Conservation (phyloP, 2,329 filamentous ascomycete species). For the Talaromyces sp. region DNA sequence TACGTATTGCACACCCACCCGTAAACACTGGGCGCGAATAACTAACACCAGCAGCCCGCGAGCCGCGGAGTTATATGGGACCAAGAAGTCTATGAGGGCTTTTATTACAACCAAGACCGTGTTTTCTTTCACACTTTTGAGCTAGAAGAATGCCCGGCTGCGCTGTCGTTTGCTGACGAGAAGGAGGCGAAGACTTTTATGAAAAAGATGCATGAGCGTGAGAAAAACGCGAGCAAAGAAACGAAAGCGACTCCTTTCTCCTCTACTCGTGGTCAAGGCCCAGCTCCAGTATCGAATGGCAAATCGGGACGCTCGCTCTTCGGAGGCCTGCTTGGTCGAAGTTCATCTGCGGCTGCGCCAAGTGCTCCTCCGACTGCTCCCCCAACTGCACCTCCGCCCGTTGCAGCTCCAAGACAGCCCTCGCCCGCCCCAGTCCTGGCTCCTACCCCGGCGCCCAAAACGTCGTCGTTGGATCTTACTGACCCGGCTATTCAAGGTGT, state of each 20-base stretch:
- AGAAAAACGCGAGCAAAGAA: constrained; percentile 90
- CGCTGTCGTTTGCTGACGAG: constrained; percentile 88
- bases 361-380: constrained; percentile 20
- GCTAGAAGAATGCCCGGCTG: constrained; percentile 84
- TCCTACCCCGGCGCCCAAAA: constrained; percentile 27
- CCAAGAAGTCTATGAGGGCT: constrained; percentile 94
- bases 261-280: constrained; percentile 44
- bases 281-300: constrained; percentile 37
- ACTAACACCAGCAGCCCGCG: constrained; percentile 51
- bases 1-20: constrained; percentile 44
- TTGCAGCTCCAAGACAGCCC: constrained; percentile 22
- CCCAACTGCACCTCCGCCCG: constrained; percentile 19
- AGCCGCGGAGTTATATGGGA: constrained; percentile 90
- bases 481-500: constrained; percentile 60
- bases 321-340: constrained; percentile 37
- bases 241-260: constrained; percentile 73
- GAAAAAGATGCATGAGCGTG: constrained; percentile 94
- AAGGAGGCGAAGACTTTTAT: constrained; percentile 96
- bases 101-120: constrained; percentile 92
- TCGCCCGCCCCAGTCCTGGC: constrained; percentile 15
- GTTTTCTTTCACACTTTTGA: constrained; percentile 98
- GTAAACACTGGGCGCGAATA: neutral
- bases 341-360: constrained; percentile 21
- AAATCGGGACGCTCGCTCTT: constrained; percentile 51
- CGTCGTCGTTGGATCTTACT: constrained; percentile 52